Percentiles rank a stretch among this genome's conserved stretches.
Conservation (phyloP, 257 asterid species). For the Lithospermum erythrorhizon region DNA sequence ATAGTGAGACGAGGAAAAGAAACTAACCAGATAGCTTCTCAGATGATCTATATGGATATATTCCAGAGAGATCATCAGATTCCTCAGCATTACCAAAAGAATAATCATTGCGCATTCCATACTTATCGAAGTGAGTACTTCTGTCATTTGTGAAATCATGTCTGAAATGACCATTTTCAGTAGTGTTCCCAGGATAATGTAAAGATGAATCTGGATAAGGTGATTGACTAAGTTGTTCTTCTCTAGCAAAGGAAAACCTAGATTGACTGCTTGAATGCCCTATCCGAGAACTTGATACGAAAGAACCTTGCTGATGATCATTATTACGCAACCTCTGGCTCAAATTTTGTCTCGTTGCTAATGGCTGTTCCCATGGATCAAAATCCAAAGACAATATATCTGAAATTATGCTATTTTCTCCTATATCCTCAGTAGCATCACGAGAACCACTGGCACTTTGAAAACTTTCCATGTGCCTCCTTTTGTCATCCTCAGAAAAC, state of each 20-base stretch:
- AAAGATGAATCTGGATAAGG: conserved; percentile 32
- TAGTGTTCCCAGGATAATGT: conserved; percentile 32
- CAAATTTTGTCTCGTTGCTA: conserved; percentile 63
- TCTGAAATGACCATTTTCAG: conserved; percentile 32
- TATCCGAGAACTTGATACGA: conserved; percentile 51
- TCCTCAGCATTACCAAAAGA: conserved; percentile 38
- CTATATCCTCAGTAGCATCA: conserved; percentile 27
- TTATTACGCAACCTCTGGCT: conserved; percentile 48
- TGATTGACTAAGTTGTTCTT: conserved; percentile 36
- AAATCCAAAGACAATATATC: conserved; percentile 73
- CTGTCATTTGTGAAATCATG: conserved; percentile 35
- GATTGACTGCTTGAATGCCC: conserved; percentile 60
- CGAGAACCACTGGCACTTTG: conserved; percentile 26
- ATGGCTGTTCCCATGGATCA: conserved; percentile 67
- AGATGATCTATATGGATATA: conserved; percentile 33
- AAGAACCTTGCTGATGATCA: conserved; percentile 38
- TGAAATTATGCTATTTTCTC: conserved; percentile 85
- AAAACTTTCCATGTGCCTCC: conserved; percentile 31
- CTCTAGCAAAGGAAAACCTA: conserved; percentile 94
- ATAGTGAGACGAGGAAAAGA: not conserved
- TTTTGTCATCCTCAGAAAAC: conserved; percentile 26
- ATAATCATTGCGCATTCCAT: conserved; percentile 35
- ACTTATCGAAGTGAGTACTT: conserved; percentile 36
- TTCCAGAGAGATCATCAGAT: conserved; percentile 32
- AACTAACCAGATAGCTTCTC: conserved; percentile 60